A percentile compares a stretch with the other conserved stretches of the same genome.
Evolutionary conservation across 1,284 basidiomycete species (phyloP).

Genomic region (Xerocomus minutiporus): DNA sequence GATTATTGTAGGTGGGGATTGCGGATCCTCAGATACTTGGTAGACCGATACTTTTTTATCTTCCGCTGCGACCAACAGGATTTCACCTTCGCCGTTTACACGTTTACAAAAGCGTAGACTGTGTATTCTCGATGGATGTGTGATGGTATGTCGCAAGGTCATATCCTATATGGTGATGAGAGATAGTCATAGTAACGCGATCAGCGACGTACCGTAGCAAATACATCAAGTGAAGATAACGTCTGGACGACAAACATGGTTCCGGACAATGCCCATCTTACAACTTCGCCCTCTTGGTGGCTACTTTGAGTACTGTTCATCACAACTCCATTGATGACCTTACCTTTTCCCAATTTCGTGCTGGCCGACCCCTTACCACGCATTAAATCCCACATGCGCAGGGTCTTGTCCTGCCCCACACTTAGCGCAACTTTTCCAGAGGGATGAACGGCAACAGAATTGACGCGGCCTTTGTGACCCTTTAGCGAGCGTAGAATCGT

Average conservation of each 20-base stretch:
- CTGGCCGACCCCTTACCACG: conserved; percentile 86
- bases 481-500: conserved; percentile 81
- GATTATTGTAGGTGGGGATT: conserved; percentile 45
- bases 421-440: conserved; percentile 87
- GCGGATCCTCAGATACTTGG: conserved; percentile 42
- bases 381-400: conserved; percentile 99
- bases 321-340: conserved; percentile 11
- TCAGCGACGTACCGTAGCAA: conserved; percentile 60
- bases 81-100: conserved; percentile 50
- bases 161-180: conserved; percentile 50
- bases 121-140: conserved; percentile 76
- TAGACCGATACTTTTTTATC: conserved; percentile 82
- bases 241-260: conserved; percentile 75
- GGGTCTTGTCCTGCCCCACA: conserved; percentile 84
- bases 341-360: conserved; percentile 82
- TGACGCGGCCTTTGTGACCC: conserved; percentile 91
- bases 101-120: conserved; percentile 68
- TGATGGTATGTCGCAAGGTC: conserved; percentile 64
- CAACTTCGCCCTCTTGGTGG: conserved; percentile 75
- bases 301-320: conserved; percentile 11
- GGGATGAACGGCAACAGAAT: conserved; percentile 87
- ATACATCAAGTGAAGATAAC: conserved; percentile 76
- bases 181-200: background rate
- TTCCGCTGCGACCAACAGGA: conserved; percentile 80
- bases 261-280: conserved; percentile 78